These are phyloP conservation scores for Globisporangium splendens DNA, from an alignment of 352 stramenopile genomes.

Conservation along the genomic window DNA sequence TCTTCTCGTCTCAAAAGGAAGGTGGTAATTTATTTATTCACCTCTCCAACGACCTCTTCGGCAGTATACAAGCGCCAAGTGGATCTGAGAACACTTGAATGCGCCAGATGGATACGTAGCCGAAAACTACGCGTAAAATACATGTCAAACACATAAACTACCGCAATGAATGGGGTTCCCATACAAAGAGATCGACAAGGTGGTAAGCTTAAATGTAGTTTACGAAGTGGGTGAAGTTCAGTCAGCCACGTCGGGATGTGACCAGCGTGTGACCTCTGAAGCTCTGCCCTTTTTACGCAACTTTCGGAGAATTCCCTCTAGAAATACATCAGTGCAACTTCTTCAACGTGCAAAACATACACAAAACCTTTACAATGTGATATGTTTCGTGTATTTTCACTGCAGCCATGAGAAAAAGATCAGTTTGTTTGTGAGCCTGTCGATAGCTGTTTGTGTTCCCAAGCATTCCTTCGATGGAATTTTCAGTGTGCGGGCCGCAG, in stretches of 20 bases:
- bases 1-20: neutral
- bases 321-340: neutral
- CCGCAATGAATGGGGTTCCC: too few relatives aligned
- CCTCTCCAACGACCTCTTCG: neutral
- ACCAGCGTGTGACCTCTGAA: neutral
- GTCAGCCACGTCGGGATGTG: neutral
- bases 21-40: neutral
- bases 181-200: neutral
- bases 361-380: neutral
- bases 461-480: neutral
- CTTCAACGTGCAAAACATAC: neutral
- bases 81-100: neutral
- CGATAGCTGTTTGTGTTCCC: too few relatives aligned
- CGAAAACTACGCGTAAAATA: neutral
- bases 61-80: neutral
- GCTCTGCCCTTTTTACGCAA: neutral
- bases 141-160: too few relatives aligned
- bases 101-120: neutral
- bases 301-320: neutral
- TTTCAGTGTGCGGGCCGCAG: too few relatives aligned
- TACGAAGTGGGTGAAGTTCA: conserved; percentile 1
- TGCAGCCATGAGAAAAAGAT: neutral
- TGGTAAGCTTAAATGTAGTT: neutral
- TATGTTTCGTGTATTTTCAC: neutral
- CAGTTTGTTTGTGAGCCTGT: neutral